Evolutionary conservation across 495 filamentous ascomycete genomes (phyloP).

Genomic region (Aspergillus olivimuriae): DNA sequence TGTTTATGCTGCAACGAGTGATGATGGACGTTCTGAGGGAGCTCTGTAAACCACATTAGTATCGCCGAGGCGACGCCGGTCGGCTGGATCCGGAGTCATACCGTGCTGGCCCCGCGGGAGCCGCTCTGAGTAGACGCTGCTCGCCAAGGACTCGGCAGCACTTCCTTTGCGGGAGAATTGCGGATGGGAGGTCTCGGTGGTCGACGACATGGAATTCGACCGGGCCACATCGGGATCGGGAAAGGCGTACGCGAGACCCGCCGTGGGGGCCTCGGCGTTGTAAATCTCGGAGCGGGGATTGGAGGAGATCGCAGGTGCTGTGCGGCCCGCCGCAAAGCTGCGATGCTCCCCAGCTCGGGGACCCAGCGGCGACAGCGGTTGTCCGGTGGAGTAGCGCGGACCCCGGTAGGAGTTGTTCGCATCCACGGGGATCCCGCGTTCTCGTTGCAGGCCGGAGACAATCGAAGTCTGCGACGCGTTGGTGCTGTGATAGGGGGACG

Average conservation of each 20-base stretch:
- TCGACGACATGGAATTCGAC: slow-evolving; percentile 48
- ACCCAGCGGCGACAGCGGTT: slow-evolving; percentile 41
- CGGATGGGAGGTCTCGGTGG: slow-evolving; percentile 41
- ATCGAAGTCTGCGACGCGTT: slow-evolving; percentile 76
- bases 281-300: slow-evolving; percentile 73
- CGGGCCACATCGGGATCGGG: slow-evolving; percentile 64
- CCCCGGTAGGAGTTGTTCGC: slow-evolving; percentile 51
- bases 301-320: slow-evolving; percentile 69
- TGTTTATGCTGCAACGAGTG: slow-evolving; percentile 73
- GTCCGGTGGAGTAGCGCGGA: slow-evolving; percentile 40
- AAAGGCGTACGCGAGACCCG: slow-evolving; percentile 77
- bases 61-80: too few species aligned
- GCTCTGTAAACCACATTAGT: too few species aligned
- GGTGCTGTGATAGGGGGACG: slow-evolving; percentile 66
- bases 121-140: slow-evolving; percentile 68
- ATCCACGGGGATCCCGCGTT: slow-evolving; percentile 44
- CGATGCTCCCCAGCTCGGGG: slow-evolving; percentile 48
- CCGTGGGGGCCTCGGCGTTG: slow-evolving; percentile 72
- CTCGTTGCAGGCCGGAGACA: slow-evolving; percentile 52
- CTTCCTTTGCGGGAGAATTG: slow-evolving; percentile 62
- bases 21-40: slow-evolving; percentile 56
- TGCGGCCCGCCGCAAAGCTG: slow-evolving; percentile 48
- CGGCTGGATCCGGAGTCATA: too few species aligned
- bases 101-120: slow-evolving; percentile 66
- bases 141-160: slow-evolving; percentile 64